Percentiles rank a stretch among this genome's conserved stretches.
These are phyloP conservation scores for Phlebiopsis flavidoalba DNA, from an alignment of 768 basidiomycete genomes.

Conservation along the genomic window DNA sequence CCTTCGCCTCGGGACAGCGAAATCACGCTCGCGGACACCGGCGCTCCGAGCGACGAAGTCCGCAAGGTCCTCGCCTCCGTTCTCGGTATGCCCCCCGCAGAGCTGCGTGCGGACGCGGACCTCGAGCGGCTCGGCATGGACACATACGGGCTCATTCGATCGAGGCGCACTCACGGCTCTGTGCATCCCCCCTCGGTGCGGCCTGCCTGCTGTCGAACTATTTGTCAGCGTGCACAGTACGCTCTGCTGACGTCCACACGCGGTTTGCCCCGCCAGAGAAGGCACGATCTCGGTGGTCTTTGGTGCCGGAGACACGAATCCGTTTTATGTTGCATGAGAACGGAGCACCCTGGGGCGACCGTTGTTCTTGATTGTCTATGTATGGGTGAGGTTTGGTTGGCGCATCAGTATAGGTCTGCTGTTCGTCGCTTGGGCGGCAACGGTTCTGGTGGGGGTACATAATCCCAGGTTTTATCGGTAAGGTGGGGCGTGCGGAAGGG, in stretches of 20 bases:
- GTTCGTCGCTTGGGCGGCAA: constrained; percentile 38
- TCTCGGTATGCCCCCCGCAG: constrained; percentile 31
- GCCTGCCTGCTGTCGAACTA: constrained; percentile 40
- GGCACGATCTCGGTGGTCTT: neutral
- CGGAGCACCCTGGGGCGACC: constrained; percentile 32
- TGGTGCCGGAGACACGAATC: constrained; percentile 13
- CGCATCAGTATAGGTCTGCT: constrained; percentile 43
- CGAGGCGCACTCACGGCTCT: constrained; percentile 49
- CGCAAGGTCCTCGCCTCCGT: constrained; percentile 39
- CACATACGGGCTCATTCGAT: constrained; percentile 64
- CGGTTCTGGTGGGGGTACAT: constrained; percentile 60
- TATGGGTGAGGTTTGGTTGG: constrained; percentile 67
- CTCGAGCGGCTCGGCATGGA: constrained; percentile 54
- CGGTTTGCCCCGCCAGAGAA: neutral
- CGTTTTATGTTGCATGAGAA: constrained; percentile 10
- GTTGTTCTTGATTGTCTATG: constrained; percentile 66
- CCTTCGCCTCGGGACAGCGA: neutral
- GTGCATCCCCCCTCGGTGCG: constrained; percentile 35
- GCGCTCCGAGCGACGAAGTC: neutral
- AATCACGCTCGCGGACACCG: neutral
- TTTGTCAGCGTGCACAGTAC: constrained; percentile 25
- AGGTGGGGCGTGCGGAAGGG: constrained; percentile 42
- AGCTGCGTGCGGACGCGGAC: constrained; percentile 41
- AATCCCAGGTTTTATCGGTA: constrained; percentile 49
- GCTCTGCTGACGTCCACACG: too few species aligned